Percentiles rank a stretch among this genome's conserved stretches.
phyloP scores from a whole-genome alignment of 163 green algal species.

The Picocystis sp. region DNA sequence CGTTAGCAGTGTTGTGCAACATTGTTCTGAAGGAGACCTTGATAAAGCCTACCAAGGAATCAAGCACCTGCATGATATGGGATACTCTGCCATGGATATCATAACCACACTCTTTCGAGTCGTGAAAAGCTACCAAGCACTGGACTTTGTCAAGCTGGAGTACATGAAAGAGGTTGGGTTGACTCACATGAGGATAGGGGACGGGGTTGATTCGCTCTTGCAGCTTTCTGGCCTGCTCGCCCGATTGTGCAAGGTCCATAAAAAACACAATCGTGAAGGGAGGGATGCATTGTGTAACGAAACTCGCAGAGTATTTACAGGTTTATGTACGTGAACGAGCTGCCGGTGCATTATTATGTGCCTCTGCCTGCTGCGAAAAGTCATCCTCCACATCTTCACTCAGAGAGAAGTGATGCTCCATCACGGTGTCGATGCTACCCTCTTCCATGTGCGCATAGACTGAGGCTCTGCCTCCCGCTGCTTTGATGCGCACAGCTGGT shows the following conservation, averaged over 20 bases:
- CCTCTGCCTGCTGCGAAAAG: too few relatives aligned
- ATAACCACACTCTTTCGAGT: slow-evolving; percentile 94
- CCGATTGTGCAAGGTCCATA: slow-evolving; percentile 53
- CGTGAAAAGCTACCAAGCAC: slow-evolving; percentile 61
- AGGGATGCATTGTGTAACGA: background rate
- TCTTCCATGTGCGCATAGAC: too few relatives aligned
- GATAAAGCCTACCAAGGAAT: slow-evolving; percentile 61
- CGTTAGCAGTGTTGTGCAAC: slow-evolving; percentile 52
- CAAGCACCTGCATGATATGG: background rate
- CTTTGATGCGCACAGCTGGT: too few relatives aligned
- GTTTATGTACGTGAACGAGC: background rate
- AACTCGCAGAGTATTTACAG: background rate
- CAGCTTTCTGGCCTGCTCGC: slow-evolving; percentile 72
- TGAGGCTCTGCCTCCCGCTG: too few relatives aligned
- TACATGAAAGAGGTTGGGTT: slow-evolving; percentile 92
- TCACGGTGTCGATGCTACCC: too few relatives aligned
- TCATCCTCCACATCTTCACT: slow-evolving; percentile 1
- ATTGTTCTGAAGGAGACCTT: slow-evolving; percentile 44
- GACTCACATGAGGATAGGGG: slow-evolving; percentile 76
- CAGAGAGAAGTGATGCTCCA: background rate
- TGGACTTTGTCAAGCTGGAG: slow-evolving; percentile 94
- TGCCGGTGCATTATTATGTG: background rate
- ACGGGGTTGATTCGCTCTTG: slow-evolving; percentile 70
- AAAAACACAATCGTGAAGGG: background rate
- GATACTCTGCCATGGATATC: slow-evolving; percentile 54